Evolutionary conservation across 2,329 filamentous ascomycete genomes (phyloP).

Genomic region (Capronia epimyces): DNA sequence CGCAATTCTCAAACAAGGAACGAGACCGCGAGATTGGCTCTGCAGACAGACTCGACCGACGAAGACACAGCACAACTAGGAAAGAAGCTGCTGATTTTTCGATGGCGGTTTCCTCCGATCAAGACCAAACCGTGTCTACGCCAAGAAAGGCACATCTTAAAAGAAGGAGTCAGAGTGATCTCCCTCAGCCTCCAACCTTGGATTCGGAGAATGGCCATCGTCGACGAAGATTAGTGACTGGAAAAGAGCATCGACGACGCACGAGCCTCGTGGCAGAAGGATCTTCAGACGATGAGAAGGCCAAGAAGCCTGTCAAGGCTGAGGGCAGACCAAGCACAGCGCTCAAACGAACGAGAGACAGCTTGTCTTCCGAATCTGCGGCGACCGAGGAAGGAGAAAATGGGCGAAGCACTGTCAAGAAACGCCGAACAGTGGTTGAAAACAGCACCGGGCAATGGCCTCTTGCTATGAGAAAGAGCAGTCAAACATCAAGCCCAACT

Average conservation of each 20-base stretch:
- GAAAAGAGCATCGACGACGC: constrained; percentile 28
- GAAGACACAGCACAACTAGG: constrained; percentile 10
- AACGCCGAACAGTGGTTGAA: constrained; percentile 41
- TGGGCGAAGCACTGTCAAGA: constrained; percentile 36
- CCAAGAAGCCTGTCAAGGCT: constrained; percentile 13
- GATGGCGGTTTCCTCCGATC: constrained; percentile 29
- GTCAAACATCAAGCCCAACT: constrained; percentile 1
- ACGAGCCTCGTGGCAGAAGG: constrained; percentile 32
- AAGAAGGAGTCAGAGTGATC: constrained; percentile 28
- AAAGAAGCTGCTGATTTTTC: constrained; percentile 19
- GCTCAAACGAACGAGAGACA: constrained; percentile 41
- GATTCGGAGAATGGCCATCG: constrained; percentile 24
- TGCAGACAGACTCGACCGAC: constrained; percentile 8
- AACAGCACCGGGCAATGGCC: constrained; percentile 35
- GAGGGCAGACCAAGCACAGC: constrained; percentile 15
- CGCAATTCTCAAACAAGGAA: constrained; percentile 15
- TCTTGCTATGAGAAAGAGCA: constrained; percentile 18
- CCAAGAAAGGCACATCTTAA: constrained; percentile 21
- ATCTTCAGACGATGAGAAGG: constrained; percentile 25
- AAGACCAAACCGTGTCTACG: constrained; percentile 22
- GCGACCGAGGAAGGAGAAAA: constrained; percentile 9
- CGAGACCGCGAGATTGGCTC: constrained; percentile 13
- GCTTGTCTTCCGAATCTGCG: constrained; percentile 37
- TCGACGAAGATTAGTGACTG: constrained; percentile 28
- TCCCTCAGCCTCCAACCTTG: constrained; percentile 18